A percentile compares a stretch with the other conserved stretches of the same genome.
Evolutionary conservation across 2,329 filamentous ascomycete species (phyloP).

Genomic region (Ceratocystis destructans): DNA sequence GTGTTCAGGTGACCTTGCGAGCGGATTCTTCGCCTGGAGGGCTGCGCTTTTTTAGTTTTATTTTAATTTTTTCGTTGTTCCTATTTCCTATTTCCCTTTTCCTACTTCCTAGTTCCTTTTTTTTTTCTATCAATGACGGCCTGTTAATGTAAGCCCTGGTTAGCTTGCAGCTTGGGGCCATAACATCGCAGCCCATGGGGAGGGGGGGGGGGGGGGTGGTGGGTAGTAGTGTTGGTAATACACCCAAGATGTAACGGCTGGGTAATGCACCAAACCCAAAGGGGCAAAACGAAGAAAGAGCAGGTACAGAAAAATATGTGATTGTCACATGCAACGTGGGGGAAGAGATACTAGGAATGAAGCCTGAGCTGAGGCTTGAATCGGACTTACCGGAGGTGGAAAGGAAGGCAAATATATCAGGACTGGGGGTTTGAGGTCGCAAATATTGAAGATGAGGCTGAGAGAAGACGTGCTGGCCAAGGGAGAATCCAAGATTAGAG

Average conservation of each 20-base stretch:
- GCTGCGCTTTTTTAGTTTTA: background rate
- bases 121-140: background rate
- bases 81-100: too few relatives aligned
- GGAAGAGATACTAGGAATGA: background rate
- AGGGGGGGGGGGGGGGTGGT: too few relatives aligned
- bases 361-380: background rate
- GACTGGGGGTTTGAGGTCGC: background rate
- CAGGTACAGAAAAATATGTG: background rate
- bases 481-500: background rate
- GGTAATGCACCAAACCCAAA: background rate
- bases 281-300: background rate
- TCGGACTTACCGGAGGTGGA: background rate
- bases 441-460: background rate
- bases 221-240: background rate
- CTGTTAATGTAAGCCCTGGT: background rate
- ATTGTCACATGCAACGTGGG: conserved; percentile 1
- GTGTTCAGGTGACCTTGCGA: background rate
- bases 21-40: background rate
- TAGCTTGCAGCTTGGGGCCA: background rate
- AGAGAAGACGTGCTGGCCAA: background rate
- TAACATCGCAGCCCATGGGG: background rate
- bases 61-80: too few relatives aligned
- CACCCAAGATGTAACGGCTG: background rate
- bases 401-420: background rate
- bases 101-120: background rate